Evolutionary conservation across 2,329 filamentous ascomycete species (phyloP).

Genomic region (Pseudopyrenochaeta lycopersici): DNA sequence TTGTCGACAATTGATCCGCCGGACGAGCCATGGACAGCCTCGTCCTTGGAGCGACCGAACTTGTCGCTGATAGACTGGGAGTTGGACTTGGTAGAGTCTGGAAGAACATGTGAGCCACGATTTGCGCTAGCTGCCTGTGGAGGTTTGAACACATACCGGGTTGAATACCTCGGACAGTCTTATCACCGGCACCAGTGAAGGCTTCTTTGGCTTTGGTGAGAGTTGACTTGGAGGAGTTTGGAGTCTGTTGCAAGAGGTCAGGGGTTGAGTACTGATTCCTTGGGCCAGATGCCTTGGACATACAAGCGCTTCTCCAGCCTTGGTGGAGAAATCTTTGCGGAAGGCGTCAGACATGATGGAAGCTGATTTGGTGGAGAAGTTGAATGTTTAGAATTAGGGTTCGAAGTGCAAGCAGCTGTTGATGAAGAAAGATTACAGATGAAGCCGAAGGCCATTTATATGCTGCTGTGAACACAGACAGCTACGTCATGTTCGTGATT

Average conservation of each 20-base stretch:
- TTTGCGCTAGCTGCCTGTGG: not conserved
- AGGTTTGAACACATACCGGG: conserved; percentile 44
- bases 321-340: conserved; percentile 68
- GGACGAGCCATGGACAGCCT: conserved; percentile 47
- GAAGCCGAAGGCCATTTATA: conserved; percentile 28
- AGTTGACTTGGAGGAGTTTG: conserved; percentile 69
- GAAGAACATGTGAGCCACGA: conserved; percentile 54
- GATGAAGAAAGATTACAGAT: conserved; percentile 17
- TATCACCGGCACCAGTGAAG: conserved; percentile 65
- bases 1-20: conserved; percentile 55
- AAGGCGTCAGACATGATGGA: conserved; percentile 67
- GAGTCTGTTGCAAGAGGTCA: conserved; percentile 52
- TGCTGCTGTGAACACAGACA: conserved; percentile 8
- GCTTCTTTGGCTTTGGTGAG: conserved; percentile 66
- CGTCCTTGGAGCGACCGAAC: conserved; percentile 50
- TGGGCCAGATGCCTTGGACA: not conserved
- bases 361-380: conserved; percentile 33
- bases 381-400: conserved; percentile 16
- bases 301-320: conserved; percentile 61
- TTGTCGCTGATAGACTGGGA: conserved; percentile 59
- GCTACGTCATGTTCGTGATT: conserved; percentile 36
- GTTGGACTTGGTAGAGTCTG: conserved; percentile 65
- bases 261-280: not conserved
- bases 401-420: conserved; percentile 20
- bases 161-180: conserved; percentile 52